Evolutionary conservation across 495 filamentous ascomycete genomes (phyloP), one percentile per base, ranked within the genome.

Genomic region (Physcia stellaris): DNA sequence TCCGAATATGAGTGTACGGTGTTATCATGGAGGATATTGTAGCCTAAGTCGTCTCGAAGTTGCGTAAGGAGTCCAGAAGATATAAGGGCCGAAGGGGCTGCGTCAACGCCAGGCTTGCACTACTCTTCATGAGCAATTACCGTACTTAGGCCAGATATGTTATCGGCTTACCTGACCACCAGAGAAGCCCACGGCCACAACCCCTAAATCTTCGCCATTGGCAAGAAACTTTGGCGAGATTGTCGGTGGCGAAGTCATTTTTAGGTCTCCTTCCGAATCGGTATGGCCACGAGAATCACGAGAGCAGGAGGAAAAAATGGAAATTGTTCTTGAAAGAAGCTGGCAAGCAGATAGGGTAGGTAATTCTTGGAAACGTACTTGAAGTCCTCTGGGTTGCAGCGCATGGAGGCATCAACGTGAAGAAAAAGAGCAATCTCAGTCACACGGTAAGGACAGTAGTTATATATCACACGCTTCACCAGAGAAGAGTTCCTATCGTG

Each of bases 111-210:
- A 18, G 75, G 64, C 67, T 96, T 94, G 63, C 78, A 76, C 86
- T 95, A 54, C 24, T 27, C 40, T 41, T 26, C 32, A 26, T 18
- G 26, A 19, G 7, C 4, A 23, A 7, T 11, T 5, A 11, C 13
- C 19, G 35, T 31, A 47, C 42, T 34, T 43, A 47, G 15, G 32
- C 9, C 46, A 15, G 37, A 7, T 15, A 23, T 12, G 22, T 35
- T 30, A 34, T 34, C n/a, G 32, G 47, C 64, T 48, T 73, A 88
- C 87, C 72, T 98, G 90, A 36, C 90, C 90, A 49, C 92, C 90
- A 39, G 86, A 93, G 69, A 98, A 98, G 42, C 88, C 88, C 15
- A 96, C 90, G 20, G 88, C 87, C 27, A 96, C 83, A 35, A 98
- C 70, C 40, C 90, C 90, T 39, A 98, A 71, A 46, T 95, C 75